Conservation (phyloP, 495 filamentous ascomycete genomes). For the Penicillium egyptiacum region DNA sequence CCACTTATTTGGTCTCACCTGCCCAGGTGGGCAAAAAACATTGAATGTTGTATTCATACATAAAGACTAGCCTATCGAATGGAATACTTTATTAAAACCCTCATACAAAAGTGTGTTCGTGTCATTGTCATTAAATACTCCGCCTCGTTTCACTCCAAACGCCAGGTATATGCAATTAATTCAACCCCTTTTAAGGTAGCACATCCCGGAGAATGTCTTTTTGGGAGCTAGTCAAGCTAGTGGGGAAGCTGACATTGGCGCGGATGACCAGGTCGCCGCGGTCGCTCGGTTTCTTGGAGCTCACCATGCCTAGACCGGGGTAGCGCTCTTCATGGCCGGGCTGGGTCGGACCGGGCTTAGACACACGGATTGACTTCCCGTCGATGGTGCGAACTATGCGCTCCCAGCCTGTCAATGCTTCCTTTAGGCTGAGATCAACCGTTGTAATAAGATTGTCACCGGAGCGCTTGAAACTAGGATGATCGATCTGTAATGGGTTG, state of each 20-base stretch:
- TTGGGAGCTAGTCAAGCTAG: constrained; percentile 67
- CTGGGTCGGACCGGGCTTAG: constrained; percentile 77
- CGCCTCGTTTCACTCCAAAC: constrained; percentile 28
- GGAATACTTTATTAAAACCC: not conserved
- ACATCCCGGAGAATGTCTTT: constrained; percentile 79
- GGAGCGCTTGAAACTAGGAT: constrained; percentile 77
- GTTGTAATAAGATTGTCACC: constrained; percentile 80
- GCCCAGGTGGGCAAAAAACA: not conserved
- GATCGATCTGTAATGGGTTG: constrained; percentile 64
- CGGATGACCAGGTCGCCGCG: constrained; percentile 87
- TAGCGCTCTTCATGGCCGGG: constrained; percentile 79
- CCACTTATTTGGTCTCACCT: not conserved
- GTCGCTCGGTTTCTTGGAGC: constrained; percentile 79
- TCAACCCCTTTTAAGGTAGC: constrained; percentile 42
- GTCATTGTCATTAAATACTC: constrained; percentile 20
- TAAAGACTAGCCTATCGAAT: not conserved
- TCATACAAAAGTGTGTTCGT: constrained; percentile 1
- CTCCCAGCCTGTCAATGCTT: constrained; percentile 94
- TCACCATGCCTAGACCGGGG: constrained; percentile 84
- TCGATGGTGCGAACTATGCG: constrained; percentile 92
- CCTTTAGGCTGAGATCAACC: constrained; percentile 84
- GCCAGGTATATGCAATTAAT: constrained; percentile 33
- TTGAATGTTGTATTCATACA: not conserved
- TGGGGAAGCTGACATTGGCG: constrained; percentile 89
- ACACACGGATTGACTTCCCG: constrained; percentile 73